A percentile compares a stretch with the other conserved stretches of the same genome.
Evolutionary conservation across 1,139 yeast species (phyloP).

Genomic region (Blastobotrys malaysiensis): DNA sequence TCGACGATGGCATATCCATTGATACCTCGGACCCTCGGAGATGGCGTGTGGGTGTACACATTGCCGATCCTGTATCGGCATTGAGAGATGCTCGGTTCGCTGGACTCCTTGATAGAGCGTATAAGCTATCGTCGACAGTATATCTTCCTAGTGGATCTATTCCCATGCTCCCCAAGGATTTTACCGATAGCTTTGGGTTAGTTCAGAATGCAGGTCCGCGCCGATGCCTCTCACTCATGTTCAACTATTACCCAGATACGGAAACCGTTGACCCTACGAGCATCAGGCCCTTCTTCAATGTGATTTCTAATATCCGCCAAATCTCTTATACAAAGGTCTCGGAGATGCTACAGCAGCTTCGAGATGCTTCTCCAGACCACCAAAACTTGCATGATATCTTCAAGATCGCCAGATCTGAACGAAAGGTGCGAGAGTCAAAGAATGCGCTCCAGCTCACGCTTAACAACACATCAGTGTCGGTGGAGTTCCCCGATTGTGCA

Average conservation of each 20-base stretch:
- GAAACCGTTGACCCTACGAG: not conserved
- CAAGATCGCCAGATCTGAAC: slow-evolving; percentile 29
- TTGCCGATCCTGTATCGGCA: slow-evolving; percentile 80
- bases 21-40: slow-evolving; percentile 22
- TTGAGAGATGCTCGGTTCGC: slow-evolving; percentile 26
- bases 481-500: not conserved
- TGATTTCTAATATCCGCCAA: slow-evolving; percentile 36
- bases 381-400: slow-evolving; percentile 37
- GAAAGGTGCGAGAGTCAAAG: not conserved
- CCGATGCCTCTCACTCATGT: slow-evolving; percentile 47
- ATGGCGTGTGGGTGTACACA: slow-evolving; percentile 57
- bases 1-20: slow-evolving; percentile 88
- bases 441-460: not conserved
- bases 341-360: slow-evolving; percentile 28
- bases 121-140: slow-evolving; percentile 57
- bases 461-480: not conserved
- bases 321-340: slow-evolving; percentile 51
- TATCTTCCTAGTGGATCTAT: slow-evolving; percentile 67
- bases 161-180: slow-evolving; percentile 64
- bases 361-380: slow-evolving; percentile 11
- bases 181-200: slow-evolving; percentile 34
- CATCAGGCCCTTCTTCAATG: not conserved
- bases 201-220: slow-evolving; percentile 27
- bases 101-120: slow-evolving; percentile 42
- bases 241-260: slow-evolving; percentile 30